Conservation (phyloP, 768 basidiomycete species). For the Pisolithus albus region DNA sequence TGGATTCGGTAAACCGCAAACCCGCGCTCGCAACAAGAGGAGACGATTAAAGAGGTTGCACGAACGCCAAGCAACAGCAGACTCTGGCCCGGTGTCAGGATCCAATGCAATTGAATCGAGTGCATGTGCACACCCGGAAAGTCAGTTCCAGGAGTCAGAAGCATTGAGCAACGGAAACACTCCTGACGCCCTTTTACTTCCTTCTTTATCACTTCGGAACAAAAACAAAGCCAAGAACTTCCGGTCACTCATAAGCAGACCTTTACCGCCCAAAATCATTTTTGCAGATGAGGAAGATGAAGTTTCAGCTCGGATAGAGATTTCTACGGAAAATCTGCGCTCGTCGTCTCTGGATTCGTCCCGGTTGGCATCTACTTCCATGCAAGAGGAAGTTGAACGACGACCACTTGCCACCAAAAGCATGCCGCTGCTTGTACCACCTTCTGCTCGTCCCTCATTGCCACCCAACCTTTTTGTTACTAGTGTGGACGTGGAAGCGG, state of each 20-base stretch:
- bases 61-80: conserved; percentile 14
- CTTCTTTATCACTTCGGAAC: conserved; percentile 49
- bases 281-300: conserved; percentile 30
- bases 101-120: conserved; percentile 31
- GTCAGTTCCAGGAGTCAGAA: no score
- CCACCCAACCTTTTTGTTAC: conserved; percentile 66
- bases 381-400: background rate
- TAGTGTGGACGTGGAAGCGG: conserved; percentile 61
- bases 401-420: conserved; percentile 5
- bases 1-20: conserved; percentile 51
- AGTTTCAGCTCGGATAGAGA: background rate
- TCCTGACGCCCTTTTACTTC: conserved; percentile 19
- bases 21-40: conserved; percentile 52
- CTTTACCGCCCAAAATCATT: conserved; percentile 45
- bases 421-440: conserved; percentile 44
- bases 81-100: conserved; percentile 28
- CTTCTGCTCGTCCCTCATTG: conserved; percentile 52
- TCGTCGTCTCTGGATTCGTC: background rate
- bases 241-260: conserved; percentile 42
- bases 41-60: conserved; percentile 40
- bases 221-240: conserved; percentile 74
- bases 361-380: background rate
- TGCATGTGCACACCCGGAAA: background rate
- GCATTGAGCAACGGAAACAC: conserved; percentile 2
- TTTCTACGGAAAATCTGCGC: background rate